These are phyloP conservation scores for Penicillium frequentans DNA, from an alignment of 2,329 filamentous ascomycete genomes.

Conservation along the genomic window DNA sequence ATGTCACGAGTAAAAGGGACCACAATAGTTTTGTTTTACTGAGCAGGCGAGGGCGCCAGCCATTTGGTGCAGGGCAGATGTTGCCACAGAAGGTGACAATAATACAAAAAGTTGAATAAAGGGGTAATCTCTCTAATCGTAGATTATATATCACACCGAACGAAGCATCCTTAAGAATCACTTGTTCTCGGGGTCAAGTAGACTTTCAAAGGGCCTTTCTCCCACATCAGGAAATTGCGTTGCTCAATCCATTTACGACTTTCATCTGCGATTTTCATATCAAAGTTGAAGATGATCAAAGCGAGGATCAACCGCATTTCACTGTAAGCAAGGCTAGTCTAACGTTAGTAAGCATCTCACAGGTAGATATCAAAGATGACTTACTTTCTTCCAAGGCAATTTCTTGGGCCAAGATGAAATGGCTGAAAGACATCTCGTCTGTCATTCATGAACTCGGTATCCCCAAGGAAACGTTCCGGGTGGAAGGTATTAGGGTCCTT, in stretches of 20 bases:
- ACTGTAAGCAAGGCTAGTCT: conserved; percentile 47
- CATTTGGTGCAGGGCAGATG: too few species aligned
- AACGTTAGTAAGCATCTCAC: neutral
- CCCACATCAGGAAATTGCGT: conserved; percentile 43
- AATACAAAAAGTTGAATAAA: too few species aligned
- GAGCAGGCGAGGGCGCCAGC: too few species aligned
- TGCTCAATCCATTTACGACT: conserved; percentile 43
- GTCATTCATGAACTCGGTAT: conserved; percentile 40
- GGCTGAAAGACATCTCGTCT: conserved; percentile 48
- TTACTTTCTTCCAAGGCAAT: conserved; percentile 53
- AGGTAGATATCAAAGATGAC: conserved; percentile 15
- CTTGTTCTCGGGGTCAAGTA: conserved; percentile 32
- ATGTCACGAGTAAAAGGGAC: too few species aligned
- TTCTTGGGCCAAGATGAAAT: conserved; percentile 52
- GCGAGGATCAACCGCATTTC: conserved; percentile 54
- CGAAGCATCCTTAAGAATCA: neutral
- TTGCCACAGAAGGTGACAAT: too few species aligned
- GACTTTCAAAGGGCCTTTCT: conserved; percentile 40
- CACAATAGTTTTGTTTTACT: too few species aligned
- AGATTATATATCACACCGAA: too few species aligned
- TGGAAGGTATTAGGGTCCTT: conserved; percentile 46
- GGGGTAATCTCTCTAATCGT: too few species aligned
- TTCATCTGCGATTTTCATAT: conserved; percentile 44
- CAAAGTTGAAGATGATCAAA: conserved; percentile 52
- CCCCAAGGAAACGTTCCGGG: conserved; percentile 45